Percentiles rank a stretch among this genome's conserved stretches.
Conservation (phyloP, 139 green algal species). For the Raphidocelis subcapitata region DNA sequence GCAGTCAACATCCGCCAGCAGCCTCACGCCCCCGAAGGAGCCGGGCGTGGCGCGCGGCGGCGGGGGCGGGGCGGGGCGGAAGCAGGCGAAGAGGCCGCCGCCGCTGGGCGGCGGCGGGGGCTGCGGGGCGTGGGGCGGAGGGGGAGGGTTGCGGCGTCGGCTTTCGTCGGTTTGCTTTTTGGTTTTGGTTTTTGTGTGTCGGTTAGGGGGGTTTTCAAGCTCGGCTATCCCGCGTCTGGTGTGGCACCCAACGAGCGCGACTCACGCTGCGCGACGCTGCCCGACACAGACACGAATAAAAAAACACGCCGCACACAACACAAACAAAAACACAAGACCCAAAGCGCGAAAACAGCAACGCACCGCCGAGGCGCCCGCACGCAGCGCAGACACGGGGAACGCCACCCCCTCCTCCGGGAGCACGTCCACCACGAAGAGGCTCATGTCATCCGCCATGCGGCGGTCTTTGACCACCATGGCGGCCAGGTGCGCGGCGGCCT, state of each 20-base stretch:
- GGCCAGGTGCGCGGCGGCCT: not conserved
- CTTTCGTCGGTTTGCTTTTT: not conserved
- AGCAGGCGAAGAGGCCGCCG: slow-evolving; percentile 17
- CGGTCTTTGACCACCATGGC: slow-evolving; percentile 20
- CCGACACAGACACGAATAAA: not conserved
- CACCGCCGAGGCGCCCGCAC: no score
- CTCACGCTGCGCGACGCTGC: no score
- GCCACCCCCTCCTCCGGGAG: slow-evolving; percentile 43
- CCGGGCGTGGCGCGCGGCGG: no score
- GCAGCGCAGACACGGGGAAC: slow-evolving; percentile 44
- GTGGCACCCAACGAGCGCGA: not conserved
- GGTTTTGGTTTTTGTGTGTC: not conserved
- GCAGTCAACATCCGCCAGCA: slow-evolving; percentile 44
- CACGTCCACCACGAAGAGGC: slow-evolving; percentile 81
- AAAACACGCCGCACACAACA: not conserved
- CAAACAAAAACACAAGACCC: slow-evolving; percentile 27
- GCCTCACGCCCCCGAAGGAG: slow-evolving; percentile 16
- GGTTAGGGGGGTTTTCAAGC: not conserved
- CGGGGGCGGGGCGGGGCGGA: slow-evolving; percentile 1
- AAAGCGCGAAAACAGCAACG: no score
- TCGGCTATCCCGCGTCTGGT: not conserved
- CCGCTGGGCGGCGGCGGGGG: not conserved
- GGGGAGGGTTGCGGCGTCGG: slow-evolving; percentile 2
- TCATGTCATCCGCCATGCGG: slow-evolving; percentile 79
- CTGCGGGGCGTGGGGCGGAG: not conserved